phyloP scores from a whole-genome alignment of 2,329 filamentous ascomycete species.

The Colletotrichum aenigma region DNA sequence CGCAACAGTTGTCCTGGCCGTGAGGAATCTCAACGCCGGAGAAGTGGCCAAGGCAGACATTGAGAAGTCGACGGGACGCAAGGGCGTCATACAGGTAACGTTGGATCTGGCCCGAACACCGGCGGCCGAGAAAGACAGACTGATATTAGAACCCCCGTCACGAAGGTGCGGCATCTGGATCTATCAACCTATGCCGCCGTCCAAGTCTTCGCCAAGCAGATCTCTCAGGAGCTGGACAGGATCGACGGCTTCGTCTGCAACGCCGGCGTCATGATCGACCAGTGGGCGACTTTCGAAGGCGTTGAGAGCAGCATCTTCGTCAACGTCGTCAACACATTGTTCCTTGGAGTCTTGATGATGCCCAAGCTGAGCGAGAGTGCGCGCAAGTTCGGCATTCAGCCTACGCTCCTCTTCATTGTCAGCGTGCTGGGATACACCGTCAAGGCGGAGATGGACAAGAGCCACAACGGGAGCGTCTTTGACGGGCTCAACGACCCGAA shows the following conservation, averaged over 20 bases:
- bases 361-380: slow-evolving; percentile 28
- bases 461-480: slow-evolving; percentile 26
- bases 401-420: slow-evolving; percentile 27
- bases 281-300: slow-evolving; percentile 41
- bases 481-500: slow-evolving; percentile 30
- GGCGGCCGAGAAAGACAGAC: background rate
- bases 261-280: slow-evolving; percentile 34
- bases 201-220: slow-evolving; percentile 34
- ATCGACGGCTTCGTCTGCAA: slow-evolving; percentile 43
- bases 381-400: slow-evolving; percentile 26
- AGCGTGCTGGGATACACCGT: slow-evolving; percentile 12
- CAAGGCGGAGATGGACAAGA: slow-evolving; percentile 22
- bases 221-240: slow-evolving; percentile 31
- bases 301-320: slow-evolving; percentile 52
- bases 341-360: slow-evolving; percentile 25
- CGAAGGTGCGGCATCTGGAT: slow-evolving; percentile 33
- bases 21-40: slow-evolving; percentile 23
- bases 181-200: slow-evolving; percentile 41
- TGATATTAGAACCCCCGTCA: background rate
- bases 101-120: background rate
- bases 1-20: slow-evolving; percentile 35
- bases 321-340: slow-evolving; percentile 27
- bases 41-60: slow-evolving; percentile 10
- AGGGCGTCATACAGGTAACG: background rate
- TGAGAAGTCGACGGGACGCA: background rate